phyloP scores from a whole-genome alignment of 305 asterid genomes.

The Lippia alba region DNA sequence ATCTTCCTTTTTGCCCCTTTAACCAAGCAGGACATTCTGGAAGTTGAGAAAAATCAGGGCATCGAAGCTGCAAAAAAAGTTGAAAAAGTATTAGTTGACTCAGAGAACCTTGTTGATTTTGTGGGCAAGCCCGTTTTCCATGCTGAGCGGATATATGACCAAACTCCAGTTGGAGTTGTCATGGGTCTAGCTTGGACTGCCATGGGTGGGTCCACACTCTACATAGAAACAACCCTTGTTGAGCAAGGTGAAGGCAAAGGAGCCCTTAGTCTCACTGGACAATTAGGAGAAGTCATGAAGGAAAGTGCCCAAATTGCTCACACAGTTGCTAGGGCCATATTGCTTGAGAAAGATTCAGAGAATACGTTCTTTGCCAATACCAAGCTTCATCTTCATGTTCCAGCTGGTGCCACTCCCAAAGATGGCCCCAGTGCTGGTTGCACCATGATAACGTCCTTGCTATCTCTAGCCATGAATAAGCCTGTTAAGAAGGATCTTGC shows the following conservation, averaged over 20 bases:
- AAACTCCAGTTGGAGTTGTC: conserved; percentile 89
- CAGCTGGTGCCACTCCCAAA: conserved; percentile 96
- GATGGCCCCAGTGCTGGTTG: conserved; percentile 99
- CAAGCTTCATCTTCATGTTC: conserved; percentile 97
- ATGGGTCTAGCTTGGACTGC: conserved; percentile 99
- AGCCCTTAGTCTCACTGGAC: conserved; percentile 77
- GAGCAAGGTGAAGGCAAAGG: conserved; percentile 98
- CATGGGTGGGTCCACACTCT: conserved; percentile 98
- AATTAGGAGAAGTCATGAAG: conserved; percentile 98
- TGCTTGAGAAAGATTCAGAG: conserved; percentile 73
- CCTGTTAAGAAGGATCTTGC: conserved; percentile 88
- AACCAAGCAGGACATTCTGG: conserved; percentile 47
- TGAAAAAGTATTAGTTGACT: conserved; percentile 68
- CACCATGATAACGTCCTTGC: conserved; percentile 95
- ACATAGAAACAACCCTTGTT: conserved; percentile 72
- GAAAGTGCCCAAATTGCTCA: conserved; percentile 97
- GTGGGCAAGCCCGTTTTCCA: conserved; percentile 98
- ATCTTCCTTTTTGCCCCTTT: no score
- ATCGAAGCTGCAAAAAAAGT: conserved; percentile 45
- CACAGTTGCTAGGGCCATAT: conserved; percentile 80
- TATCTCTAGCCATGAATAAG: conserved; percentile 85
- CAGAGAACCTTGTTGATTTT: conserved; percentile 70
- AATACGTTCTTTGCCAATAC: conserved; percentile 69
- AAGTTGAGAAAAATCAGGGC: conserved; percentile 45
- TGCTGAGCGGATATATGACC: conserved; percentile 87